These are phyloP conservation scores for Dichomitus squalens DNA, from an alignment of 1,284 basidiomycete species.

Conservation along the genomic window DNA sequence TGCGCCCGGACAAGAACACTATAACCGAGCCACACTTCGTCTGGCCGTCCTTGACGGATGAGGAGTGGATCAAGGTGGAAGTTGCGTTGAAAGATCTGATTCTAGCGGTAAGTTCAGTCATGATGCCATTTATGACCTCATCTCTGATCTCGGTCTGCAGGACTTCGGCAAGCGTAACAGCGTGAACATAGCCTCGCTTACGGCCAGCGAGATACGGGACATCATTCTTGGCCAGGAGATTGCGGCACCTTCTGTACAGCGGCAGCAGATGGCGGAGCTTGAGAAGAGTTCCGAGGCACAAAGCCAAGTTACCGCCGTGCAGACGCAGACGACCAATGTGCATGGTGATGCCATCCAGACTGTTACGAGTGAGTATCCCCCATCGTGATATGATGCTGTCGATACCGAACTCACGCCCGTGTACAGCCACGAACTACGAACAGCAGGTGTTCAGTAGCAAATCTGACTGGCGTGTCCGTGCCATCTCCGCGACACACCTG, in stretches of 20 bases:
- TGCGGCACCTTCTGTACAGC: slow-evolving; percentile 88
- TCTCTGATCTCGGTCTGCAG: slow-evolving; percentile 36
- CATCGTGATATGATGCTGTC: background rate
- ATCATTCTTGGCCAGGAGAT: slow-evolving; percentile 98
- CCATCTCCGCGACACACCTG: slow-evolving; percentile 95
- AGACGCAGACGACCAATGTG: slow-evolving; percentile 97
- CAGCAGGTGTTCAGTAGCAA: slow-evolving; percentile 98
- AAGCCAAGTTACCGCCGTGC: slow-evolving; percentile 93
- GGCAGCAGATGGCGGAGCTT: slow-evolving; percentile 99
- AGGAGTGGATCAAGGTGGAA: slow-evolving; percentile 99
- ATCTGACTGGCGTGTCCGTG: slow-evolving; percentile 98
- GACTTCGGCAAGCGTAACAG: slow-evolving; percentile 99
- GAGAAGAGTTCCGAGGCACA: slow-evolving; percentile 96
- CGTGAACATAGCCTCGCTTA: slow-evolving; percentile 97
- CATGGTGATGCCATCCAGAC: slow-evolving; percentile 97
- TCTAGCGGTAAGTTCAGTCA: slow-evolving; percentile 60
- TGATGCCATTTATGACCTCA: background rate
- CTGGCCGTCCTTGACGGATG: slow-evolving; percentile 94
- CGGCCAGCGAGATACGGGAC: slow-evolving; percentile 94
- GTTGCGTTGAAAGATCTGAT: slow-evolving; percentile 96
- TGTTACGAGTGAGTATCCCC: slow-evolving; percentile 78
- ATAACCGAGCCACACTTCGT: slow-evolving; percentile 98
- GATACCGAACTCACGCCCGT: slow-evolving; percentile 13
- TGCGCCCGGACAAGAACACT: slow-evolving; percentile 92
- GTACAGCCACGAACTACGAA: slow-evolving; percentile 91